phyloP scores from a whole-genome alignment of 2,329 filamentous ascomycete species.

The Hypoxylon sp. region DNA sequence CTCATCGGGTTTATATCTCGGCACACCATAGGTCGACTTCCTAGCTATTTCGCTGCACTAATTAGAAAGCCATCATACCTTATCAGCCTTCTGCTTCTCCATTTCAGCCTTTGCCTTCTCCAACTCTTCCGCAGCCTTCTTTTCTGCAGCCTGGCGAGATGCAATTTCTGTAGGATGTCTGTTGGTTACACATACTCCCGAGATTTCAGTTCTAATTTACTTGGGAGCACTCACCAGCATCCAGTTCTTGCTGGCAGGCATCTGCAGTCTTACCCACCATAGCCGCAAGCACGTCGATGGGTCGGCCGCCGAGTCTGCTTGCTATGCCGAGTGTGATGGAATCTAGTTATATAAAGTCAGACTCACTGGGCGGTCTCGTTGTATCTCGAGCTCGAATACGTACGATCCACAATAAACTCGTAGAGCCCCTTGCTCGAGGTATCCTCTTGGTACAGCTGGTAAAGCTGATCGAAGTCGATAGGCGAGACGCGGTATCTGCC shows the following conservation, averaged over 20 bases:
- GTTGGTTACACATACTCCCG: neutral
- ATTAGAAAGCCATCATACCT: neutral
- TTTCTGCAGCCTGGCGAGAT: constrained; percentile 21
- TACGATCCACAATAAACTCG: constrained; percentile 36
- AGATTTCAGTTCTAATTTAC: neutral
- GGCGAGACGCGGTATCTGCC: constrained; percentile 29
- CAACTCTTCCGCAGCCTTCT: constrained; percentile 13
- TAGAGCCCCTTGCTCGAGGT: constrained; percentile 35
- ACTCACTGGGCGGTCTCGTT: neutral
- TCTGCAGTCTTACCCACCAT: constrained; percentile 34
- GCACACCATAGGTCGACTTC: neutral
- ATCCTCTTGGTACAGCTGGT: constrained; percentile 35
- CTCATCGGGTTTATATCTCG: neutral
- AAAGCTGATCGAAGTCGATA: constrained; percentile 33
- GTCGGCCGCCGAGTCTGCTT: constrained; percentile 10
- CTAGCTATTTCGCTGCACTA: neutral
- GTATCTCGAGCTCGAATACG: neutral
- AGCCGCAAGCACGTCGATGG: constrained; percentile 33
- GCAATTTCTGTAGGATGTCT: constrained; percentile 19
- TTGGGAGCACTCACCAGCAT: constrained; percentile 20
- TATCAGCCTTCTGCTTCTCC: neutral
- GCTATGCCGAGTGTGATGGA: constrained; percentile 29
- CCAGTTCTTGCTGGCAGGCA: constrained; percentile 28
- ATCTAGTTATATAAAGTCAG: constrained; percentile 24
- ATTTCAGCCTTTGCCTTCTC: constrained; percentile 5